Percentiles rank a stretch among this genome's conserved stretches.
Conservation (phyloP, 2,329 filamentous ascomycete species). For the Pseudopyrenochaeta lycopersici region DNA sequence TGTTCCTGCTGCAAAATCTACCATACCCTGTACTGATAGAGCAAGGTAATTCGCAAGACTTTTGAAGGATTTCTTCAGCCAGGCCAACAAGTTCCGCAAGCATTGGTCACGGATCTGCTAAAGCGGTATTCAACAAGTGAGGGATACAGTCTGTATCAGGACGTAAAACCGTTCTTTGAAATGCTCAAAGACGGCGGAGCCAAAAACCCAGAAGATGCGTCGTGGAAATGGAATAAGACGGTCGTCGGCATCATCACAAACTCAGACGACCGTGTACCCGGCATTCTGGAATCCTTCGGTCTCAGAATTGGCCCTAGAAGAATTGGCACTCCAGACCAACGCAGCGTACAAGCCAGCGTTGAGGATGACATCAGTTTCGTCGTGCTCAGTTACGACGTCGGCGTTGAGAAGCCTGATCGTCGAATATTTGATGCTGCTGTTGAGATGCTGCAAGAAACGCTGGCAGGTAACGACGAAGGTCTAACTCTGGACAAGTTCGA, state of each 20-base stretch:
- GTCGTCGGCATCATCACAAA: conserved; percentile 69
- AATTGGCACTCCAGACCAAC: conserved; percentile 15
- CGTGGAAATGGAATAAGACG: conserved; percentile 51
- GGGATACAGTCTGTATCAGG: conserved; percentile 61
- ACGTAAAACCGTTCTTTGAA: conserved; percentile 58
- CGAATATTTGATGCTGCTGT: conserved; percentile 66
- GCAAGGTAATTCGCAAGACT: conserved; percentile 64
- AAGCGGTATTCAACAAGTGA: conserved; percentile 62
- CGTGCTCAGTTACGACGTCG: conserved; percentile 71
- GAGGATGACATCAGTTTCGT: conserved; percentile 63
- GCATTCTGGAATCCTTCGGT: conserved; percentile 63
- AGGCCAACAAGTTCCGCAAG: conserved; percentile 51
- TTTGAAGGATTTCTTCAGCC: conserved; percentile 38
- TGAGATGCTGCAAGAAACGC: conserved; percentile 49
- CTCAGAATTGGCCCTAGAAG: conserved; percentile 53
- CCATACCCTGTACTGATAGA: conserved; percentile 3
- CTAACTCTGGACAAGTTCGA: conserved; percentile 35
- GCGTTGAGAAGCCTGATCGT: conserved; percentile 66
- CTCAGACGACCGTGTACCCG: conserved; percentile 68
- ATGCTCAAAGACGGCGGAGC: conserved; percentile 43
- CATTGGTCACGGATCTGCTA: conserved; percentile 60
- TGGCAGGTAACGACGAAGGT: conserved; percentile 27
- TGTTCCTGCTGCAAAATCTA: not conserved
- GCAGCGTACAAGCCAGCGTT: conserved; percentile 29
- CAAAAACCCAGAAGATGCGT: not conserved